Evolutionary conservation across 2,329 filamentous ascomycete species (phyloP).

Genomic region (Colletotrichum destructivum): DNA sequence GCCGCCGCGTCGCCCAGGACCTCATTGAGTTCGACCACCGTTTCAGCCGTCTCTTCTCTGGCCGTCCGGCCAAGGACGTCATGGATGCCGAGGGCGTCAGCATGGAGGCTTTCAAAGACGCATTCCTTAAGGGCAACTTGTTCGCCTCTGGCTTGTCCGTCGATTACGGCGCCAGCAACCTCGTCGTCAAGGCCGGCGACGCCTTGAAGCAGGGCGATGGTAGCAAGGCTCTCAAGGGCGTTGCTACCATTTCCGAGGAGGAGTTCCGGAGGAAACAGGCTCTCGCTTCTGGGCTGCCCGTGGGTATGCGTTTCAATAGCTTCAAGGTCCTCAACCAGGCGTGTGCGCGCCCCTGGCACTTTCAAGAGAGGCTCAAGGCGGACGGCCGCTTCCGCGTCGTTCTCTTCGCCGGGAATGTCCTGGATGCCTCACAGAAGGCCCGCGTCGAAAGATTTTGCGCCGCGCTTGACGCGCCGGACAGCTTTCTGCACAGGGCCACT

Average conservation of each 20-base stretch:
- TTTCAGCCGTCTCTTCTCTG: slow-evolving; percentile 70
- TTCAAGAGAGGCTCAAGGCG: slow-evolving; percentile 69
- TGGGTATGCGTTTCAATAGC: slow-evolving; percentile 73
- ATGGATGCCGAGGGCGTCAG: slow-evolving; percentile 73
- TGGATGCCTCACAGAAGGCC: slow-evolving; percentile 56
- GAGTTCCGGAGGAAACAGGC: slow-evolving; percentile 38
- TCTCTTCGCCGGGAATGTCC: slow-evolving; percentile 74
- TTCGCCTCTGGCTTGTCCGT: slow-evolving; percentile 68
- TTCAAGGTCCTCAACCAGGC: slow-evolving; percentile 73
- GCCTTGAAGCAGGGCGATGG: slow-evolving; percentile 62
- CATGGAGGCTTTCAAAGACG: slow-evolving; percentile 74
- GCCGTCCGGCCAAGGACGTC: slow-evolving; percentile 70
- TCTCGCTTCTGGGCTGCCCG: slow-evolving; percentile 60
- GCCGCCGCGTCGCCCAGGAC: slow-evolving; percentile 71
- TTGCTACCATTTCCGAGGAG: slow-evolving; percentile 50
- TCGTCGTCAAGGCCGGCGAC: slow-evolving; percentile 68
- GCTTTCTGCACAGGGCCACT: slow-evolving; percentile 48
- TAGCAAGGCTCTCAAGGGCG: slow-evolving; percentile 51
- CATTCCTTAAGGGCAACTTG: slow-evolving; percentile 71
- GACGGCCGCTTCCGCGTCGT: slow-evolving; percentile 73
- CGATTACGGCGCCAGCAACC: slow-evolving; percentile 69
- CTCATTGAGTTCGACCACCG: slow-evolving; percentile 73
- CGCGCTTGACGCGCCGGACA: slow-evolving; percentile 50
- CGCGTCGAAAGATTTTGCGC: slow-evolving; percentile 64
- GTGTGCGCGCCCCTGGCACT: slow-evolving; percentile 69